These are phyloP conservation scores for Phytophthora niederhauseri DNA, from an alignment of 352 stramenopile species.

Conservation along the genomic window DNA sequence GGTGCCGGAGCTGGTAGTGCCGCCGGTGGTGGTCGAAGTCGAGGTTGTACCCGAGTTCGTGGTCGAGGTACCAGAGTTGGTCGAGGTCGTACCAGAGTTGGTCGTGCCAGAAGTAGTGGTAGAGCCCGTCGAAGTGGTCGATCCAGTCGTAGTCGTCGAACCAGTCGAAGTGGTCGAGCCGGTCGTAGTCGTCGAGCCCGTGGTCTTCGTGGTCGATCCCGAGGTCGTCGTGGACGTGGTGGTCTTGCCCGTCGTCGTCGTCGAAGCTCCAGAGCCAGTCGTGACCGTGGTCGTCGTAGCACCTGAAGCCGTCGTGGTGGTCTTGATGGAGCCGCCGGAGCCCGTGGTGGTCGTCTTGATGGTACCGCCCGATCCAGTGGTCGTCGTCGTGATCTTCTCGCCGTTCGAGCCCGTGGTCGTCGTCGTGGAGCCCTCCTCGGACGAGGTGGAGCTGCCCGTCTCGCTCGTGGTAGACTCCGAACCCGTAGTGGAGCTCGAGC, in stretches of 20 bases:
- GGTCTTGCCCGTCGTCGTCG: slow-evolving; percentile 24
- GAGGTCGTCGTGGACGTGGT: slow-evolving; percentile 26
- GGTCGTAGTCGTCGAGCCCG: slow-evolving; percentile 19
- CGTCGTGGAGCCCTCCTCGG: slow-evolving; percentile 15
- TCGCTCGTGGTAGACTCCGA: slow-evolving; percentile 12
- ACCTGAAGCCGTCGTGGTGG: slow-evolving; percentile 21
- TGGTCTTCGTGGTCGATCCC: slow-evolving; percentile 19
- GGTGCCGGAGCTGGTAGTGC: neutral
- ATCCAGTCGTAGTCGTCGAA: slow-evolving; percentile 14
- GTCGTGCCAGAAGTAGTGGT: slow-evolving; percentile 25
- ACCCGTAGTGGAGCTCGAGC: slow-evolving; percentile 16
- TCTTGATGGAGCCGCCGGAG: slow-evolving; percentile 17
- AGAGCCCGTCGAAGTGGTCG: slow-evolving; percentile 3
- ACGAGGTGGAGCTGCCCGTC: slow-evolving; percentile 16
- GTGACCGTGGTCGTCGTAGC: slow-evolving; percentile 20
- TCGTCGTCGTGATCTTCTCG: slow-evolving; percentile 21
- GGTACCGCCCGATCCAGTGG: slow-evolving; percentile 17
- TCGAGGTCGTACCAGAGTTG: slow-evolving; percentile 8
- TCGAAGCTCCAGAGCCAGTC: slow-evolving; percentile 24
- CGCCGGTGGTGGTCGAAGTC: slow-evolving; percentile 4
- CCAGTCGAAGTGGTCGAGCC: slow-evolving; percentile 10
- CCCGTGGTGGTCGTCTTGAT: slow-evolving; percentile 23
- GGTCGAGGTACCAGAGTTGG: neutral
- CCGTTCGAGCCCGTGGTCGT: slow-evolving; percentile 24
- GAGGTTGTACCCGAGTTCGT: slow-evolving; percentile 7